phyloP scores from a whole-genome alignment of 495 filamentous ascomycete species.

The Neurospora hispaniola region DNA sequence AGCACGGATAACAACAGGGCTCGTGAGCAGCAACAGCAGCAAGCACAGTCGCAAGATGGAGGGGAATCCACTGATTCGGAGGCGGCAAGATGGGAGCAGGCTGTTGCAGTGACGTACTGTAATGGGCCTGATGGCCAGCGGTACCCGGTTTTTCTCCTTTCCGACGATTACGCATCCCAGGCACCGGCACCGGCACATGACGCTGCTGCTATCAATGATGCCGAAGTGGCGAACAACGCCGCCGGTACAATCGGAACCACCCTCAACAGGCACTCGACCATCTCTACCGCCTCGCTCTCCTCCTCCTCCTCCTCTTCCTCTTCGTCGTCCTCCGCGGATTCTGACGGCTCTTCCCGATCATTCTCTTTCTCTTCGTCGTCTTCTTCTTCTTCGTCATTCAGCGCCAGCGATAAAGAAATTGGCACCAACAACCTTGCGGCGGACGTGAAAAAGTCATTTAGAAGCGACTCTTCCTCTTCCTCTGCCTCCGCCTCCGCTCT shows the following conservation, averaged over 20 bases:
- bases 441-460: neutral
- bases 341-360: neutral
- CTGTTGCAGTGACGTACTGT: neutral
- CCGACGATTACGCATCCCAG: neutral
- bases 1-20: neutral
- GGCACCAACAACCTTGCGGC: neutral
- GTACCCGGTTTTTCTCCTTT: neutral
- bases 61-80: neutral
- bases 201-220: neutral
- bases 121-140: neutral
- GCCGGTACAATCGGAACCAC: neutral
- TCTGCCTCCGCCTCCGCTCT: neutral
- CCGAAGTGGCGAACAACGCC: neutral
- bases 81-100: neutral
- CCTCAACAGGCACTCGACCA: neutral
- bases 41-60: neutral
- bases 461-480: neutral
- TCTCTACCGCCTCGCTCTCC: neutral
- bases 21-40: neutral
- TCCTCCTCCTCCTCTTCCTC: neutral
- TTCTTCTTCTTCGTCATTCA: neutral
- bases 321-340: neutral
- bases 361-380: neutral
- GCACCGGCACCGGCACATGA: neutral
- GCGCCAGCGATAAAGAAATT: neutral